Percentiles rank a stretch among this genome's conserved stretches.
phyloP scores from a whole-genome alignment of 148 eudicot species.

The Rhododendron ovatum region DNA sequence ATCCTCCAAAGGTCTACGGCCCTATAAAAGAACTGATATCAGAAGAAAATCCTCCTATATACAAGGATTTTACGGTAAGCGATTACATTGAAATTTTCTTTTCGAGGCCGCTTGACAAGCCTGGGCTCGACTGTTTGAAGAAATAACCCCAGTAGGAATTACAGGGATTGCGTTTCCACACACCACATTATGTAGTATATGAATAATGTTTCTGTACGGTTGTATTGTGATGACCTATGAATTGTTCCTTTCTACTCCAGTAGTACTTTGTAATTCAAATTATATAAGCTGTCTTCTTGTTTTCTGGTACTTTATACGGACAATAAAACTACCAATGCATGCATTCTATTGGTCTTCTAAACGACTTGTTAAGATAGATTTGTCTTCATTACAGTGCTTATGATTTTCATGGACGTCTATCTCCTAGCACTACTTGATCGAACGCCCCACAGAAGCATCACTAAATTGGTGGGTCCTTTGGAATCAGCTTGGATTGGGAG shows the following conservation, averaged over 20 bases:
- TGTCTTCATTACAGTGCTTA: no score
- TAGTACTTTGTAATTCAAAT: no score
- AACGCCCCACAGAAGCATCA: no score
- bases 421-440: no score
- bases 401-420: no score
- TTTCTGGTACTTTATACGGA: no score
- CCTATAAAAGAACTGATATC: neutral
- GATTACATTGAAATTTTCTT: neutral
- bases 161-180: neutral
- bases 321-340: no score
- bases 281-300: no score
- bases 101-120: neutral
- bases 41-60: constrained; percentile 18
- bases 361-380: no score
- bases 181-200: neutral
- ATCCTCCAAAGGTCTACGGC: constrained; percentile 19
- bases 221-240: neutral
- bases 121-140: neutral
- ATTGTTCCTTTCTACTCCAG: neutral
- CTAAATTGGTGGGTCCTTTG: no score
- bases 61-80: constrained; percentile 3
- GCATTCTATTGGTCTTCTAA: no score
- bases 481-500: no score
- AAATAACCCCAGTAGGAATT: neutral
- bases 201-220: neutral